Conservation (phyloP, 805 yeast species). For the Kodamaea leandrae region DNA sequence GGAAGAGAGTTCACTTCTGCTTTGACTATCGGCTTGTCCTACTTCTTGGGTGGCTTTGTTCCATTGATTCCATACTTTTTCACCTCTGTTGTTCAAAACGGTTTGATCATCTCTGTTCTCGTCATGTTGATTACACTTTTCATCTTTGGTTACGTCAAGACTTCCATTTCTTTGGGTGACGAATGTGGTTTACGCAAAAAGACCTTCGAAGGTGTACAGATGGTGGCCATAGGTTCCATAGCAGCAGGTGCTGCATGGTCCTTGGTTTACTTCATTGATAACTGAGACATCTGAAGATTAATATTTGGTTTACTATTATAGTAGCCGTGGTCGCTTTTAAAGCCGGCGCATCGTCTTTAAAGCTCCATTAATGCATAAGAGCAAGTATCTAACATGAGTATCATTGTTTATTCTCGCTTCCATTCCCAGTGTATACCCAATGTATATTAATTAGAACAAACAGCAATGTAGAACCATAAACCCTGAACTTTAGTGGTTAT, state of each 20-base stretch:
- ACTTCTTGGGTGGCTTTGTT: constrained; percentile 88
- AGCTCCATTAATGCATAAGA: neutral
- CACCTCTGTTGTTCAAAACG: constrained; percentile 68
- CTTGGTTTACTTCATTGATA: constrained; percentile 74
- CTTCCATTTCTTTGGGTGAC: constrained; percentile 79
- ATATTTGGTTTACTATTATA: no score
- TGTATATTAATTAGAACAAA: neutral
- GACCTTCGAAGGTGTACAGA: constrained; percentile 78
- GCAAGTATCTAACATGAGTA: neutral
- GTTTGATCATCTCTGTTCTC: constrained; percentile 68
- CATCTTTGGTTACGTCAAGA: constrained; percentile 82
- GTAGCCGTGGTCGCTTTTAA: no score
- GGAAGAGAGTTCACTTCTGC: constrained; percentile 88
- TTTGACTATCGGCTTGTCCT: constrained; percentile 82
- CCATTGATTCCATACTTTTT: constrained; percentile 92
- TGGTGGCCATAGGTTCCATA: constrained; percentile 93
- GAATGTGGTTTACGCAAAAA: constrained; percentile 62
- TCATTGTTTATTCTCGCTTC: neutral
- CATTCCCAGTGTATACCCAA: neutral
- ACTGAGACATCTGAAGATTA: constrained; percentile 1
- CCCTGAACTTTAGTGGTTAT: no score
- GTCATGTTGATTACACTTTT: constrained; percentile 86
- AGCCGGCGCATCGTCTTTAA: no score
- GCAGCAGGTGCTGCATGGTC: constrained; percentile 98
- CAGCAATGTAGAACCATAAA: no score